Base-by-base conservation (phyloP, 768 basidiomycete genomes). In the Naganishia vaughanmartiniae region DNA sequence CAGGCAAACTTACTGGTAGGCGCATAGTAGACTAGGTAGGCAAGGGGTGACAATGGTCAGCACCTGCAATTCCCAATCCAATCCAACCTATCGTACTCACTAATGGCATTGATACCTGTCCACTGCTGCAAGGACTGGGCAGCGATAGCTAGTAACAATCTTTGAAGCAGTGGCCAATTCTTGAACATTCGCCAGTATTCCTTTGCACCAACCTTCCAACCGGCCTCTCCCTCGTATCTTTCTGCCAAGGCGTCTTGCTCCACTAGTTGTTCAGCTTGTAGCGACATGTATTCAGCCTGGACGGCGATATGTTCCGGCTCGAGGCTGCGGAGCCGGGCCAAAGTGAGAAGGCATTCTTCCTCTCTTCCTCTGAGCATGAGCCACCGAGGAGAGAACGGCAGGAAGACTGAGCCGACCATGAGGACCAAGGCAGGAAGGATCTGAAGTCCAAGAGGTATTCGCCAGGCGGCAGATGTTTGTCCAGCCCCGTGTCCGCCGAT, bases 101-200 rank as follows among this genome's bases (percentile, higher is more conserved):
- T 71, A 65, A 71, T 66, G 15, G 70, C 88, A 73, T 90, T 89
- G 75, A 89, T 84, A 72, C 89, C 90, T 34, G 89, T 90, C 89
- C 89, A 90, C 80, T 90, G 89, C 77, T 90, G 90, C 84, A 90
- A 83, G 88, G 89, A 89, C 88, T 92, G 51, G 83, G 87, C 85
- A 30, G 87, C 88, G 55, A 89, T 84, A 31, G 84, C 84, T 10
- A 89, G 71, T 73, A 77, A 74, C 36, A 80, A 85, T 39, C 90
- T 85, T 75, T 85, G 86, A 55, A 90, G 79, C 31, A 90, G 81
- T 56, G 85, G 70, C 69, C 73, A 73, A 34, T 76, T 78, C 39
- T 81, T 83, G 24, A 91, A 72, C 33, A 91, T 82, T 76, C 89
- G 88, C 66, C 85, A 74, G 77, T 90, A 91, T 57, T 84, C 85